These are phyloP conservation scores for Cerrena zonata DNA, from an alignment of 1,284 basidiomycete genomes.

Conservation along the genomic window DNA sequence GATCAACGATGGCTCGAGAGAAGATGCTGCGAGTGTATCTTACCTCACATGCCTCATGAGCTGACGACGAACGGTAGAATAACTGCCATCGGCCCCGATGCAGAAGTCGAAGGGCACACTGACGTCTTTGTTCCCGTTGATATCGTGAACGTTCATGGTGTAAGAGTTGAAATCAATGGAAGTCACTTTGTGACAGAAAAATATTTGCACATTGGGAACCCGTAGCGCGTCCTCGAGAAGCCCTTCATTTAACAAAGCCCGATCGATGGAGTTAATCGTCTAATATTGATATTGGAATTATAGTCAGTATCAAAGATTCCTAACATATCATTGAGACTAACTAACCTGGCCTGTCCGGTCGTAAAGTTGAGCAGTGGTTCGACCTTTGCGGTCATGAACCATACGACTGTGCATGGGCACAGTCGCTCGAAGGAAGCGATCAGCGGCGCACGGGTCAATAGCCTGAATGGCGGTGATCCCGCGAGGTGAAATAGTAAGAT, in stretches of 20 bases:
- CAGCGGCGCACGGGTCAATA: conserved; percentile 70
- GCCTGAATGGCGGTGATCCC: conserved; percentile 83
- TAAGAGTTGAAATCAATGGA: conserved; percentile 70
- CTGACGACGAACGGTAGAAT: conserved; percentile 79
- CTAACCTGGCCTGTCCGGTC: conserved; percentile 81
- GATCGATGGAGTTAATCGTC: conserved; percentile 91
- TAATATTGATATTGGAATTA: conserved; percentile 30
- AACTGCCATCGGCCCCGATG: conserved; percentile 85
- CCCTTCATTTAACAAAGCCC: conserved; percentile 79
- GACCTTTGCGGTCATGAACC: conserved; percentile 79
- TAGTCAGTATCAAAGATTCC: conserved; percentile 10
- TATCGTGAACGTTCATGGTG: conserved; percentile 45
- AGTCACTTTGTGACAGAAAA: conserved; percentile 78
- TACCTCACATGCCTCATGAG: conserved; percentile 87
- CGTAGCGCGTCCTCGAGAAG: conserved; percentile 69
- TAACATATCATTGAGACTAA: conserved; percentile 5
- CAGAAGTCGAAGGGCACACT: conserved; percentile 71
- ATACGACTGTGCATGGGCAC: conserved; percentile 95
- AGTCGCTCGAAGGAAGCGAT: conserved; percentile 70
- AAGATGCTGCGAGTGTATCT: conserved; percentile 17
- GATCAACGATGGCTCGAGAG: conserved; percentile 10
- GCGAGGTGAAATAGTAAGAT: conserved; percentile 90
- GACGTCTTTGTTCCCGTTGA: conserved; percentile 38
- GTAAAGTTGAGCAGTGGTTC: conserved; percentile 77
- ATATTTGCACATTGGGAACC: conserved; percentile 60